Evolutionary conservation across 148 eudicot species (phyloP).

Genomic region (Diospyros kaki): DNA sequence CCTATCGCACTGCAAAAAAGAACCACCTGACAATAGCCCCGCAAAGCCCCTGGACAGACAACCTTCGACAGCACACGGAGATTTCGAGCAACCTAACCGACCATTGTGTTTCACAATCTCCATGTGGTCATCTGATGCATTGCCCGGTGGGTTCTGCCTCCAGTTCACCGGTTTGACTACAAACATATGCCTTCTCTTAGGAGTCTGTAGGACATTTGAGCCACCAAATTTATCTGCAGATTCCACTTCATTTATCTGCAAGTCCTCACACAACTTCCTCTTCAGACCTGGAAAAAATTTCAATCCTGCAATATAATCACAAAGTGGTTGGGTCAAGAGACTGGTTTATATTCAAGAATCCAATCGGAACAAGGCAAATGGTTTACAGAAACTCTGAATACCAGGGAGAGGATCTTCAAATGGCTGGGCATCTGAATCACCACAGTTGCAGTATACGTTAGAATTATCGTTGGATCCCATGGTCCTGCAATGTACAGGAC

Average conservation of each 20-base stretch:
- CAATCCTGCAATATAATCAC: constrained; percentile 43
- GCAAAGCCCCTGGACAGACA: constrained; percentile 73
- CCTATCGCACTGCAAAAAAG: constrained; percentile 31
- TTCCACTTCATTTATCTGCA: constrained; percentile 28
- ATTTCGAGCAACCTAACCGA: constrained; percentile 30
- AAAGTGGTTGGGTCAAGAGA: neutral
- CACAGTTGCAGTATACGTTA: constrained; percentile 44
- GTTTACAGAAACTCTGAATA: constrained; percentile 12
- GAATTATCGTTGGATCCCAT: constrained; percentile 40
- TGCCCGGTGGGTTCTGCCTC: constrained; percentile 13
- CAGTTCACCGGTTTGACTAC: constrained; percentile 4
- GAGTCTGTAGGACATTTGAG: constrained; percentile 12
- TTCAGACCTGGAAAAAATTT: constrained; percentile 66
- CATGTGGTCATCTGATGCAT: constrained; percentile 21
- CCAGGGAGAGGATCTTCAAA: constrained; percentile 60
- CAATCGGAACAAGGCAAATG: neutral
- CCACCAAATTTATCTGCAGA: constrained; percentile 15
- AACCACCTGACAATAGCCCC: constrained; percentile 46
- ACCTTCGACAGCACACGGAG: constrained; percentile 59
- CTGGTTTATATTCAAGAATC: neutral
- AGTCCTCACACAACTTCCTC: constrained; percentile 51
- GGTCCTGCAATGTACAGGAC: constrained; percentile 35
- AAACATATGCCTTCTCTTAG: constrained; percentile 38
- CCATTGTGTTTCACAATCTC: constrained; percentile 24
- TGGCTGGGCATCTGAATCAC: constrained; percentile 41